These are phyloP conservation scores for Berkeleyomyces rouxiae DNA, from an alignment of 2,329 filamentous ascomycete species.

Conservation along the genomic window DNA sequence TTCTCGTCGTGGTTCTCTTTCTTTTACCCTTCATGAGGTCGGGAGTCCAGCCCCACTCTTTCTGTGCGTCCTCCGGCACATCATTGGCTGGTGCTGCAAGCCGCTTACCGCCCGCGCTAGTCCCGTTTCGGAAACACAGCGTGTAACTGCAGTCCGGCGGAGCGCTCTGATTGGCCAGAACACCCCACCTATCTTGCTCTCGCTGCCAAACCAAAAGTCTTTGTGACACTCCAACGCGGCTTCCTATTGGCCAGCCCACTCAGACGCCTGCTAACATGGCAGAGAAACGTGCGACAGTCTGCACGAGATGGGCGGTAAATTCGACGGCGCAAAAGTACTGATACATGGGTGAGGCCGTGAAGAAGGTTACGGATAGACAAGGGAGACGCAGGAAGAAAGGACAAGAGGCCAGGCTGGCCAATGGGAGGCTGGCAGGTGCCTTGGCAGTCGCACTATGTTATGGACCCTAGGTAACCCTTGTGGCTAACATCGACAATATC, in stretches of 20 bases:
- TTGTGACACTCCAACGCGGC: background rate
- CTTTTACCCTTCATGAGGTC: background rate
- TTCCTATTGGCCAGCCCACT: background rate
- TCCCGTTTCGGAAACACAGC: constrained; percentile 3
- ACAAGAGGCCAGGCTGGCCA: too few species aligned
- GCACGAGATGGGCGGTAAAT: background rate
- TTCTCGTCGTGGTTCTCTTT: background rate
- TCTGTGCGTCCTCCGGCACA: background rate
- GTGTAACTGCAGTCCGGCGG: background rate
- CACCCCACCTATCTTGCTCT: background rate
- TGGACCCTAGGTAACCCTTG: too few species aligned
- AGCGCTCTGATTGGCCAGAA: constrained; percentile 2
- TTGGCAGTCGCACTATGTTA: too few species aligned
- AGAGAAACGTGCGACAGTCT: background rate
- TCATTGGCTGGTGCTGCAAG: background rate
- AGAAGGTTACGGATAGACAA: too few species aligned
- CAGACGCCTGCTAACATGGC: background rate
- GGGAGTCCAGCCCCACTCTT: background rate
- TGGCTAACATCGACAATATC: too few species aligned
- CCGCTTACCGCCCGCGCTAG: constrained; percentile 11
- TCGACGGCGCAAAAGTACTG: background rate
- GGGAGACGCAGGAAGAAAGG: too few species aligned
- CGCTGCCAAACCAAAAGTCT: background rate
- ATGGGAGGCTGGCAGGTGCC: too few species aligned
- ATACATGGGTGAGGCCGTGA: background rate